These are phyloP conservation scores for Davidsoniella virescens DNA, from an alignment of 2,329 filamentous ascomycete genomes.

Conservation along the genomic window DNA sequence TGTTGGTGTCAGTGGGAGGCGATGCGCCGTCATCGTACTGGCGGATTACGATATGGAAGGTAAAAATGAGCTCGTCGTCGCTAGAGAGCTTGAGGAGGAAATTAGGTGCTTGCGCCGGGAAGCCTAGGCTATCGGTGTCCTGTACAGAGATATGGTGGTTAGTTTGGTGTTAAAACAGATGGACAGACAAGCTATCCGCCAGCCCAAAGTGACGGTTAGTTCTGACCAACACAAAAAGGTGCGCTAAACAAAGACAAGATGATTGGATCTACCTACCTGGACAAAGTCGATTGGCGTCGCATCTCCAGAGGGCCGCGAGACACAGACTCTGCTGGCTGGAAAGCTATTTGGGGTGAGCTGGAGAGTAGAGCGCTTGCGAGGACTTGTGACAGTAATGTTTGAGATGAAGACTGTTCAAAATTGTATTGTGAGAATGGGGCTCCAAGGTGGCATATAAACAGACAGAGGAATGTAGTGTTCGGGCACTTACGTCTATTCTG, in stretches of 20 bases:
- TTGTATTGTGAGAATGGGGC: not conserved
- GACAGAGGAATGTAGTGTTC: not conserved
- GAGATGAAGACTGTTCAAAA: not conserved
- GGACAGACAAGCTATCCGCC: not conserved
- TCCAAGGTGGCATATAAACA: not conserved
- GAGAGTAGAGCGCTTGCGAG: conserved; percentile 59
- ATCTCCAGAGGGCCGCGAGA: conserved; percentile 57
- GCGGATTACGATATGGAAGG: conserved; percentile 74
- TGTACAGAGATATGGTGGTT: not conserved
- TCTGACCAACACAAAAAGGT: not conserved
- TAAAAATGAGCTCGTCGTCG: conserved; percentile 85
- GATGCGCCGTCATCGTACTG: conserved; percentile 35
- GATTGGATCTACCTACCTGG: conserved; percentile 45
- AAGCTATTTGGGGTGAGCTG: conserved; percentile 73
- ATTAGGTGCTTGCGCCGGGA: conserved; percentile 1
- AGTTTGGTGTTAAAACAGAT: not conserved
- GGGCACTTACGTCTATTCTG: conserved; percentile 66
- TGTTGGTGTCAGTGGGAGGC: conserved; percentile 48
- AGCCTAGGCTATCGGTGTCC: conserved; percentile 9
- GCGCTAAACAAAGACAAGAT: conserved; percentile 14
- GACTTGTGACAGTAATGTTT: conserved; percentile 55
- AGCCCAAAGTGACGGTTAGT: not conserved
- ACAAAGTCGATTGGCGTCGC: conserved; percentile 72
- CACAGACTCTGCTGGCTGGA: conserved; percentile 63
- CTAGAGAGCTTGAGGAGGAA: conserved; percentile 79